Evolutionary conservation across 345 rosid species (phyloP), one percentile per base, ranked within the genome.

Genomic region (Aurinia saxatilis): DNA sequence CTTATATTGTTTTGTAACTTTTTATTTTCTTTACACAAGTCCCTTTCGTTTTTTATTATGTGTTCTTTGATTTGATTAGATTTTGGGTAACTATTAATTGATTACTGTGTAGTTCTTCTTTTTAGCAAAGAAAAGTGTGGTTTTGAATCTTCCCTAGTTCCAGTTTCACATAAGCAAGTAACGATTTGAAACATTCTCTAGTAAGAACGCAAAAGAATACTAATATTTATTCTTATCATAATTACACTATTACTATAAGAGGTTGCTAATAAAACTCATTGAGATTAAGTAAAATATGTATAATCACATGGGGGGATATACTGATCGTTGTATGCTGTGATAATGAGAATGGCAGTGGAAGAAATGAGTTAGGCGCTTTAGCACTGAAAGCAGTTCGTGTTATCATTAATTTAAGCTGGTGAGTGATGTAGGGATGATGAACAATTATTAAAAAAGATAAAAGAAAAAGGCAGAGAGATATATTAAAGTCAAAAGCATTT

Each of bases 1-100:
- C 42, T 27, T 45, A 46, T 53, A 46, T 53, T 61, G 1, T 69
- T 60, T 61, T 53, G 59, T 51, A 68, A 51, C 49, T 54, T 69
- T 64, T 39, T 41, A 10, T 39, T 39, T 33, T 6, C 2, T 10
- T 42, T 35, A 61, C 44, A 62, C 50, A 27, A 61, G 57, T 70
- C 37, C 0, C 9, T 70, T 47, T 62, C 47, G 35, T 52, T 70
- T 66, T 37, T 14, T 70, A 56, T 36, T 14, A 4, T 55, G 74
- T 55, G 63, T 70, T 70, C 16, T 70, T 70, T 48, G 31, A 39
- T 70, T 70, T 23, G n/a, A 21, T 21, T 21, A 63, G 74, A 14
- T 70, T 62, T 55, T 0, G 68, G 18, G 68, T 70, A 29, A 47
- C 51, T 27, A 8, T 38, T 70, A 38, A 10, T 70, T 68, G 49